These are phyloP conservation scores for Coniferiporia weirii DNA, from an alignment of 1,284 basidiomycete species.

Conservation along the genomic window DNA sequence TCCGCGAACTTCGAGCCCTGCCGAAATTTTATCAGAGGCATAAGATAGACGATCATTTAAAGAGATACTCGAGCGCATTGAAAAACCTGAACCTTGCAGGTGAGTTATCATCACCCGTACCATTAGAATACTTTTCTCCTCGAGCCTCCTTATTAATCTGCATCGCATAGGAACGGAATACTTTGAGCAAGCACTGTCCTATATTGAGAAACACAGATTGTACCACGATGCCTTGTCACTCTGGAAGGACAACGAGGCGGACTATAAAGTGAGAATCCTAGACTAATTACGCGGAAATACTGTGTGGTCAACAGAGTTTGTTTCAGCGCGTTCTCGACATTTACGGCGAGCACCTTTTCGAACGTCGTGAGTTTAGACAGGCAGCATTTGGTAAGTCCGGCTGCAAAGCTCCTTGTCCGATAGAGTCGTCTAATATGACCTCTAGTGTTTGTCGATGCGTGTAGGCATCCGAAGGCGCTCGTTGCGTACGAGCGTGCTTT, in stretches of 20 bases:
- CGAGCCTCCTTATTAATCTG: background rate
- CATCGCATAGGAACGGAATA: conserved; percentile 42
- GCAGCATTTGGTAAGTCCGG: conserved; percentile 67
- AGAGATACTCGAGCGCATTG: conserved; percentile 73
- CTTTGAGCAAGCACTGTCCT: conserved; percentile 78
- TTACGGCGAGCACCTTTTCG: conserved; percentile 88
- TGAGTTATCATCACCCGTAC: conserved; percentile 21
- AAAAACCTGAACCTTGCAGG: conserved; percentile 73
- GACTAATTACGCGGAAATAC: background rate
- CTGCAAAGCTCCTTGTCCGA: background rate
- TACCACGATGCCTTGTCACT: conserved; percentile 70
- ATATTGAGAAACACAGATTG: conserved; percentile 76
- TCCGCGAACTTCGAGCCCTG: conserved; percentile 81
- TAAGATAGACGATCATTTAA: conserved; percentile 91
- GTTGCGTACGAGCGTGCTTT: conserved; percentile 81
- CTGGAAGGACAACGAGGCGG: conserved; percentile 58
- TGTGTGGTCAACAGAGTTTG: conserved; percentile 5
- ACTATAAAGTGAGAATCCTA: conserved; percentile 50
- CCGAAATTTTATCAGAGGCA: conserved; percentile 84
- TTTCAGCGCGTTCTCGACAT: conserved; percentile 57
- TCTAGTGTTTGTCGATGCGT: conserved; percentile 70
- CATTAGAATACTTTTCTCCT: too few relatives aligned
- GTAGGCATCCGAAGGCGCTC: conserved; percentile 66
- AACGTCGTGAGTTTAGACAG: conserved; percentile 77
- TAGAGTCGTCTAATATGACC: background rate